phyloP scores from a whole-genome alignment of 179 eudicot species.

The Nepenthes alata region DNA sequence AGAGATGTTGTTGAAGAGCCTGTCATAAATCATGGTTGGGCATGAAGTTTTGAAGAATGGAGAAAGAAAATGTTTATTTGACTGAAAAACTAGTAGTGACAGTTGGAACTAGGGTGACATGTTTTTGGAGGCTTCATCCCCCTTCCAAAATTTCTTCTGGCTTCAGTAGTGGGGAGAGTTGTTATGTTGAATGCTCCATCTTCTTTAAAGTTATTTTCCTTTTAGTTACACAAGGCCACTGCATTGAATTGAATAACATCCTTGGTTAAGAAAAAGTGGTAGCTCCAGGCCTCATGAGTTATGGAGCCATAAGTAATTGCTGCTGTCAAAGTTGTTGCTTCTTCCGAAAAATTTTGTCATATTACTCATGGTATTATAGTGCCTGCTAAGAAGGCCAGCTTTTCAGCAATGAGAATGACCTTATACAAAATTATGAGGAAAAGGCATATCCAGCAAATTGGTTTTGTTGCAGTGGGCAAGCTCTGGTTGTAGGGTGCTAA shows the following conservation, averaged over 20 bases:
- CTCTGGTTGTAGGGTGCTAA: conserved; percentile 78
- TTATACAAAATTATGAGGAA: conserved; percentile 96
- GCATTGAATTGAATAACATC: conserved; percentile 43
- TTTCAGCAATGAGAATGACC: conserved; percentile 76
- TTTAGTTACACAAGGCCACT: conserved; percentile 54
- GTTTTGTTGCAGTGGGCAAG: conserved; percentile 70
- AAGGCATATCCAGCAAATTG: conserved; percentile 41
- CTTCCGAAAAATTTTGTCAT: conserved; percentile 67
- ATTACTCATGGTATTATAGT: conserved; percentile 77
- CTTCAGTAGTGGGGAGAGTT: conserved; percentile 52
- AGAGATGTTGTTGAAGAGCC: conserved; percentile 42
- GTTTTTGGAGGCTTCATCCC: conserved; percentile 79
- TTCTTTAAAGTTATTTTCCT: conserved; percentile 46
- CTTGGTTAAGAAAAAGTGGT: conserved; percentile 58
- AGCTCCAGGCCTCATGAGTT: conserved; percentile 47
- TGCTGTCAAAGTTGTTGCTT: conserved; percentile 48
- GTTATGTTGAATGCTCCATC: conserved; percentile 57
- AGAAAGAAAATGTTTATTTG: conserved; percentile 37
- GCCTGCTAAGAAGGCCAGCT: conserved; percentile 75
- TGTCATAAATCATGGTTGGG: conserved; percentile 28
- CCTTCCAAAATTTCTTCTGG: conserved; percentile 57
- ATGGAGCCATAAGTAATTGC: conserved; percentile 49
- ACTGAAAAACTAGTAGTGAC: conserved; percentile 73
- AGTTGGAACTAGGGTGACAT: conserved; percentile 90
- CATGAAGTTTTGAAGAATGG: conserved; percentile 17